Conservation (phyloP, 108 stramenopile species). For the Bacterosira constricta region DNA sequence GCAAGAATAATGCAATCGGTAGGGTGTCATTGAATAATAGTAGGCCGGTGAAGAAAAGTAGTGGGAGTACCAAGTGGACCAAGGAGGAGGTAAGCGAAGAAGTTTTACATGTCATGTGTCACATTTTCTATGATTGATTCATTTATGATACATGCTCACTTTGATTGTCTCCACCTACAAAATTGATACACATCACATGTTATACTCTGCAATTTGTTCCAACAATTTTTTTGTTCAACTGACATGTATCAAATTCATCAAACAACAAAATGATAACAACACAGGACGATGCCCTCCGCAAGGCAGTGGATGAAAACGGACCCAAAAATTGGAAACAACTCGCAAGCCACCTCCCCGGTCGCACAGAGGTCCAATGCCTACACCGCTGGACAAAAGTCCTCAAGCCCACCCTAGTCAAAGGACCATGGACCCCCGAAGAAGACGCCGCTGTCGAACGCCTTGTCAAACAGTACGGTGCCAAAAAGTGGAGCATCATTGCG, state of each 20-base stretch:
- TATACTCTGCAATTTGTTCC: too few relatives aligned
- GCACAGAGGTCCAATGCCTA: conserved; percentile 52
- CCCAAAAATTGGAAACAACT: conserved; percentile 86
- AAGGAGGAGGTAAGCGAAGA: conserved; percentile 26
- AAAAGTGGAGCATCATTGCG: conserved; percentile 72
- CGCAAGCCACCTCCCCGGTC: conserved; percentile 61
- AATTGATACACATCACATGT: too few relatives aligned
- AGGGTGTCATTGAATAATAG: not conserved
- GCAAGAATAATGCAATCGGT: too few relatives aligned
- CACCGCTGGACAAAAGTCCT: conserved; percentile 49
- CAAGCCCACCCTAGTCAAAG: conserved; percentile 54
- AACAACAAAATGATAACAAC: too few relatives aligned
- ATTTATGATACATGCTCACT: too few relatives aligned
- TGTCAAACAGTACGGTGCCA: conserved; percentile 30
- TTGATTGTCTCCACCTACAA: too few relatives aligned
- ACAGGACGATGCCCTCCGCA: conserved; percentile 30
- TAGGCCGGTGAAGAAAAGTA: conserved; percentile 8
- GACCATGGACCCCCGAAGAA: conserved; percentile 76
- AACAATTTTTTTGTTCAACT: not conserved
- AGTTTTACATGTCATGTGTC: too few relatives aligned
- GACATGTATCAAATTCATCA: not conserved
- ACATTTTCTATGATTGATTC: too few relatives aligned
- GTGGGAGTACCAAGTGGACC: conserved; percentile 14
- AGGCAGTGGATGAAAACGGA: conserved; percentile 57
- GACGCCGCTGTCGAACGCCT: conserved; percentile 56